Conservation (phyloP, 139 green algal species). For the Ostreobium quekettii region DNA sequence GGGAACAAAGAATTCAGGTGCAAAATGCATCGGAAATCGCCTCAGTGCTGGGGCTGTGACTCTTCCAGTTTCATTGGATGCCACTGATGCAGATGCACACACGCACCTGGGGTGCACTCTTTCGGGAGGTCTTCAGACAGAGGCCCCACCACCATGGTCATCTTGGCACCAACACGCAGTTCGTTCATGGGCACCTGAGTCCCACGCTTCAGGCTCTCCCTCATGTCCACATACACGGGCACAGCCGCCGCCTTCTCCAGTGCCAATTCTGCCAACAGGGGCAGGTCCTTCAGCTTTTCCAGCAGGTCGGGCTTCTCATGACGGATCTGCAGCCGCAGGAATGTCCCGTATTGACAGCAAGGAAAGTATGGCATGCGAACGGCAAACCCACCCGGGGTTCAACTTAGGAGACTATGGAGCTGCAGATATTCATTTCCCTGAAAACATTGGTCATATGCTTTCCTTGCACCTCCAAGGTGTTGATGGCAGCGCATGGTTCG, state of each 20-base stretch:
- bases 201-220: conserved; percentile 32
- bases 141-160: conserved; percentile 12
- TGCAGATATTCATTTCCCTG: neutral
- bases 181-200: conserved; percentile 8
- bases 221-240: conserved; percentile 50
- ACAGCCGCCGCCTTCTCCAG: conserved; percentile 38
- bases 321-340: conserved; percentile 55
- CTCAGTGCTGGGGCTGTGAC: neutral
- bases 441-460: no score
- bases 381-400: neutral
- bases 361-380: neutral
- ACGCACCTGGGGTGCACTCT: conserved; percentile 3
- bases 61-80: neutral
- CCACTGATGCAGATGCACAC: neutral
- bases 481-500: no score
- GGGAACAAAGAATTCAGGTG: no score
- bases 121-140: conserved; percentile 2
- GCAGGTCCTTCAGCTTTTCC: conserved; percentile 47
- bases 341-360: conserved; percentile 14
- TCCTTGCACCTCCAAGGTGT: no score
- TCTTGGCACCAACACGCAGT: neutral
- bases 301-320: conserved; percentile 68
- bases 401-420: neutral
- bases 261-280: conserved; percentile 22
- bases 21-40: neutral